Conservation (phyloP, 225 moss, liverwort and hornwort species). For the Physcomitrellopsis africana region DNA sequence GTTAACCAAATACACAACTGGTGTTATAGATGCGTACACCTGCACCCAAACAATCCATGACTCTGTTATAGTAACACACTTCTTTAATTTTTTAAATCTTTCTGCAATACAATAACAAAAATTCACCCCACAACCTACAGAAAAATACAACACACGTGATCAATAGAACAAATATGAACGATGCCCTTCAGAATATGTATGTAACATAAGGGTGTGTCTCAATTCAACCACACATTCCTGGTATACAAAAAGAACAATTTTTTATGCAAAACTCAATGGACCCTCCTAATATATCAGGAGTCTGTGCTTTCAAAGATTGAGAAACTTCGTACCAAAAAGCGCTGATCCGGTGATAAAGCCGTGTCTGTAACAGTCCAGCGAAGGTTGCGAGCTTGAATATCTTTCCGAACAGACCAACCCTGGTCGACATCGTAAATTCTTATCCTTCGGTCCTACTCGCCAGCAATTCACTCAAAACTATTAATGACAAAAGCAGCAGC, state of each 20-base stretch:
- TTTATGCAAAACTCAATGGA: not conserved
- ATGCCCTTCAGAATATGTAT: not conserved
- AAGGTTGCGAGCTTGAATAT: conserved; percentile 79
- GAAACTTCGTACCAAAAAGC: conserved; percentile 71
- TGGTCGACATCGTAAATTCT: conserved; percentile 85
- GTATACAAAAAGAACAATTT: not conserved
- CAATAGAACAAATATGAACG: not conserved
- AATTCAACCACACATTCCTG: not conserved
- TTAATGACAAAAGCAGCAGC: conserved; percentile 14
- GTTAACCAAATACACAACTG: conserved; percentile 86
- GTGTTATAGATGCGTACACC: conserved; percentile 92
- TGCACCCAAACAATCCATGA: conserved; percentile 32
- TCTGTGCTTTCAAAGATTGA: not conserved
- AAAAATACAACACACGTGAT: not conserved
- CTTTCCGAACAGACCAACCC: conserved; percentile 80
- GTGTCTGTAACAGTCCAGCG: conserved; percentile 97
- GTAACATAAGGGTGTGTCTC: no score
- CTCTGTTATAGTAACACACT: not conserved
- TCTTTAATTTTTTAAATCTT: not conserved
- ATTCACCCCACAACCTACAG: not conserved
- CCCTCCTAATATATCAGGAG: not conserved
- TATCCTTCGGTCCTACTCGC: conserved; percentile 69
- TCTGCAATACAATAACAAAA: not conserved
- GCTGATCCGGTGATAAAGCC: conserved; percentile 89
- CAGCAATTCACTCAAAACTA: conserved; percentile 28